A percentile compares a stretch with the other conserved stretches of the same genome.
These are phyloP conservation scores for Trichoderma breve DNA, from an alignment of 2,329 filamentous ascomycete genomes.

Conservation along the genomic window DNA sequence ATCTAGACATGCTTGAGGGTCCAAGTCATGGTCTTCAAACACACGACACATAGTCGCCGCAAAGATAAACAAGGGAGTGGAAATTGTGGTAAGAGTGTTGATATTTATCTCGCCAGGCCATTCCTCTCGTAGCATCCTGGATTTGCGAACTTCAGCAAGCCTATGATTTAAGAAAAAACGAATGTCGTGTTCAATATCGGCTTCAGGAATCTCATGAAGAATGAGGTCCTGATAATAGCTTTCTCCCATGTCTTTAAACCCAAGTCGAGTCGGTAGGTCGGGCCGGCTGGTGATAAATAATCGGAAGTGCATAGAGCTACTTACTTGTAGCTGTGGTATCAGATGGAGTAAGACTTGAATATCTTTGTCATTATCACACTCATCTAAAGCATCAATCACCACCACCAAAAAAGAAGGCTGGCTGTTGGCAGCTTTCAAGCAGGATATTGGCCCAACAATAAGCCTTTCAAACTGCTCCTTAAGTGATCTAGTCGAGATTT, in stretches of 20 bases:
- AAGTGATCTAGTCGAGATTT: neutral
- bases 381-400: neutral
- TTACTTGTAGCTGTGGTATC: neutral
- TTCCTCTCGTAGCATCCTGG: neutral
- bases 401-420: neutral
- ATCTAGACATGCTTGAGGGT: fast-evolving
- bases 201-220: neutral
- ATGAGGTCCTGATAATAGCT: neutral
- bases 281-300: neutral
- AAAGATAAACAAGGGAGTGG: neutral
- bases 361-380: neutral
- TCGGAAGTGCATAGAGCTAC: neutral
- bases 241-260: neutral
- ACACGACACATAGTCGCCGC: neutral
- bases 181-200: neutral
- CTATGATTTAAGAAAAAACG: neutral
- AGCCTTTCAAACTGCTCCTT: neutral
- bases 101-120: neutral
- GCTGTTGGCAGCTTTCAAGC: fast-evolving
- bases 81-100: fast-evolving
- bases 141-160: neutral
- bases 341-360: neutral
- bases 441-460: fast-evolving
- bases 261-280: neutral
- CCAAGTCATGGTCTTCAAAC: neutral